Percentiles rank a stretch among this genome's conserved stretches.
Conservation (phyloP, 139 green algal species). For the Micractinium conductrix region DNA sequence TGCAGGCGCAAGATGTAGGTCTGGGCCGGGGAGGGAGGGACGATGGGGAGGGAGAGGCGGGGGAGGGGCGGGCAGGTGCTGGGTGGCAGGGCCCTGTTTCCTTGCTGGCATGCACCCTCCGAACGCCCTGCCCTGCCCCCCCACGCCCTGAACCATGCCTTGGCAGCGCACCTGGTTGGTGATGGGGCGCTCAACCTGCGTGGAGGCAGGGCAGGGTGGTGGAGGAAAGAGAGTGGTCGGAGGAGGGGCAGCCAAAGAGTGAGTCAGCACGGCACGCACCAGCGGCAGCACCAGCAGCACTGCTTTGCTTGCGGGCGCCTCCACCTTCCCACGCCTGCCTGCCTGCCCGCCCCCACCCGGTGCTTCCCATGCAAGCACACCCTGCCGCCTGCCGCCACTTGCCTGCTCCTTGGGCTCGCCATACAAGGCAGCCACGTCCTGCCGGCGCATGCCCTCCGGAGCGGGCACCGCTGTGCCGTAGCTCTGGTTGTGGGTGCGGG, state of each 20-base stretch:
- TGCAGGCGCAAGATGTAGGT: constrained; percentile 38
- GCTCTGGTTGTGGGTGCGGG: not conserved
- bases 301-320: too few relatives aligned
- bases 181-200: constrained; percentile 32
- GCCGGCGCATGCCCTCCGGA: constrained; percentile 7
- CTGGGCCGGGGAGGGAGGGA: too few relatives aligned
- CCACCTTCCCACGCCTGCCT: too few relatives aligned
- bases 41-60: too few relatives aligned
- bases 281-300: too few relatives aligned
- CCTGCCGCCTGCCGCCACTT: not conserved
- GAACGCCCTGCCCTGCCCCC: too few relatives aligned
- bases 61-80: too few relatives aligned
- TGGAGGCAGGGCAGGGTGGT: not conserved
- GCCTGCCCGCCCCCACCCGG: not conserved
- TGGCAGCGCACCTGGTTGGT: too few relatives aligned
- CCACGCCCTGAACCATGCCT: too few relatives aligned
- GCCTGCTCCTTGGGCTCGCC: not conserved
- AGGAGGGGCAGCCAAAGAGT: not conserved
- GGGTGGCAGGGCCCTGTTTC: too few relatives aligned
- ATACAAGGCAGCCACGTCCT: constrained; percentile 18
- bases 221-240: not conserved
- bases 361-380: not conserved
- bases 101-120: too few relatives aligned
- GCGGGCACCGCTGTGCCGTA: not conserved
- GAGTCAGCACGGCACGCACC: not conserved